A percentile compares a stretch with the other conserved stretches of the same genome.
Evolutionary conservation across 108 stramenopile genomes (phyloP).

Genomic region (Discostella pseudostelligera): DNA sequence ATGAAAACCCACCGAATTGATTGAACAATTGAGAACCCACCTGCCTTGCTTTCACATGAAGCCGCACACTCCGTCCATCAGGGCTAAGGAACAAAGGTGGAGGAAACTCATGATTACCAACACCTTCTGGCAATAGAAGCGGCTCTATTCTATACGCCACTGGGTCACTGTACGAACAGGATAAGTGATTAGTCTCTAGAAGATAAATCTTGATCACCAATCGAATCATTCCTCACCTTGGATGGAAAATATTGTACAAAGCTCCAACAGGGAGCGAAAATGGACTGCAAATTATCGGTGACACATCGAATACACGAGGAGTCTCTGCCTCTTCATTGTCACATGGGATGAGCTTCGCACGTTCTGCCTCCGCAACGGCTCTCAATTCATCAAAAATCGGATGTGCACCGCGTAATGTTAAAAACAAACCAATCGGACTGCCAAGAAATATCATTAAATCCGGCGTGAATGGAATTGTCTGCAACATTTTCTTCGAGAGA

Average conservation of each 20-base stretch:
- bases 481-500: conserved; percentile 51
- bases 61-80: conserved; percentile 64
- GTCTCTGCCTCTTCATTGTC: conserved; percentile 44
- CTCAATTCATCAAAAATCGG: conserved; percentile 76
- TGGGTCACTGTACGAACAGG: conserved; percentile 67
- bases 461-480: conserved; percentile 72
- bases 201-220: too few relatives aligned
- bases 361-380: conserved; percentile 44
- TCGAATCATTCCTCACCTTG: too few relatives aligned
- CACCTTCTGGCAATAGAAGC: conserved; percentile 54
- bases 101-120: conserved; percentile 45
- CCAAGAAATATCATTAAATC: conserved; percentile 74
- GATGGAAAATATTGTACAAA: conserved; percentile 81
- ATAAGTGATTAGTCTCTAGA: too few relatives aligned
- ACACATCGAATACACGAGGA: conserved; percentile 41
- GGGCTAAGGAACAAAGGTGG: conserved; percentile 66
- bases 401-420: conserved; percentile 79
- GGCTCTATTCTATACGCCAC: conserved; percentile 84
- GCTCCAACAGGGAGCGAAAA: conserved; percentile 66
- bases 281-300: conserved; percentile 56
- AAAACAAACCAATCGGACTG: conserved; percentile 78
- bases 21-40: conserved; percentile 58
- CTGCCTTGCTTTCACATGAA: conserved; percentile 79
- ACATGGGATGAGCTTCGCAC: conserved; percentile 44
- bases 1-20: conserved; percentile 42